A percentile compares a stretch with the other conserved stretches of the same genome.
Evolutionary conservation across 208 protist species (phyloP).

Genomic region (Trypanosoma theileri): DNA sequence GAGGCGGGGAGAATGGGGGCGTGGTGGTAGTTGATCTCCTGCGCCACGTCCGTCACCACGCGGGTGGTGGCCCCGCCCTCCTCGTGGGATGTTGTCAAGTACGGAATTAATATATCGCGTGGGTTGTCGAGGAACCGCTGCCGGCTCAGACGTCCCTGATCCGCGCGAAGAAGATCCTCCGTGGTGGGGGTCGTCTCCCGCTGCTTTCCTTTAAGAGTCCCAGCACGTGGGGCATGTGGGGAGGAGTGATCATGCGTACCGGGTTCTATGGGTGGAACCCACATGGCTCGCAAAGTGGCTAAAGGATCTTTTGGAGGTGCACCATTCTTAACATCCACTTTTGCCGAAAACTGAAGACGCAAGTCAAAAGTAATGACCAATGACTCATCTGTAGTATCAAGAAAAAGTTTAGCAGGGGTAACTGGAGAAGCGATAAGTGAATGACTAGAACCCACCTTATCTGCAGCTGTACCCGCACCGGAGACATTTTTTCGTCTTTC

Average conservation of each 20-base stretch:
- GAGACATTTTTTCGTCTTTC: conserved; percentile 29
- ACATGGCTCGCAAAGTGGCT: conserved; percentile 5
- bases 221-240: not conserved
- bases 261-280: conserved; percentile 23
- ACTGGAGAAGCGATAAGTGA: not conserved
- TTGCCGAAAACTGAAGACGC: conserved; percentile 46
- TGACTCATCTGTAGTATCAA: conserved; percentile 40
- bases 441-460: not conserved
- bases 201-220: conserved; percentile 15
- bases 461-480: not conserved
- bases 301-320: conserved; percentile 32
- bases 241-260: conserved; percentile 1
- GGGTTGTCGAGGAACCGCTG: conserved; percentile 65
- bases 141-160: conserved; percentile 48
- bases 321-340: conserved; percentile 47
- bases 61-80: not conserved
- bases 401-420: conserved; percentile 13
- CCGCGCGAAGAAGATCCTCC: conserved; percentile 44
- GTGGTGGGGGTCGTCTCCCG: conserved; percentile 25
- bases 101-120: conserved; percentile 44
- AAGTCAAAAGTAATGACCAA: conserved; percentile 45
- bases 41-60: conserved; percentile 37
- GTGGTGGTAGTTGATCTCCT: conserved; percentile 49
- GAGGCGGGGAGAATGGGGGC: conserved; percentile 38
- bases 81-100: conserved; percentile 27